These are phyloP conservation scores for Ophiostoma fasciatum DNA, from an alignment of 2,329 filamentous ascomycete genomes.

Conservation along the genomic window DNA sequence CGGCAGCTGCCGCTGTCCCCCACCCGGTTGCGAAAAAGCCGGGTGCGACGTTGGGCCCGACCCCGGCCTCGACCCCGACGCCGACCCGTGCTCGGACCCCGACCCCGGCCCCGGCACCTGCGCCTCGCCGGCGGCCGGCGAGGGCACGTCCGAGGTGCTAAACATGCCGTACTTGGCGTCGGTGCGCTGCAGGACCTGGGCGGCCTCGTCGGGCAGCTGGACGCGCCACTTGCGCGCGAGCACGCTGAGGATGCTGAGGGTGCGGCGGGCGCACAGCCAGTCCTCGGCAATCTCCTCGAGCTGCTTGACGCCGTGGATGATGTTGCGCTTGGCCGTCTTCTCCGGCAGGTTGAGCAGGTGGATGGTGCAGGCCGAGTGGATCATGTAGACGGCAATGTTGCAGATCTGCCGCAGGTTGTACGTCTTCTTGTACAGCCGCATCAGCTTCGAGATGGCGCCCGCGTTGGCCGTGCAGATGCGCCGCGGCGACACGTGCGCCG, in stretches of 20 bases:
- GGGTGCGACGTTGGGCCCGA: no score
- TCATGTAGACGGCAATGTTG: conserved; percentile 92
- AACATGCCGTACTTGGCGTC: conserved; percentile 69
- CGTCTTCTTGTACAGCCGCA: conserved; percentile 82
- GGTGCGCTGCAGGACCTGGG: conserved; percentile 57
- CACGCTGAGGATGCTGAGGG: conserved; percentile 71
- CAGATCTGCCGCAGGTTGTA: conserved; percentile 88
- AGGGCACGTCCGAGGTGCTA: conserved; percentile 44
- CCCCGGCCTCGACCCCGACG: no score
- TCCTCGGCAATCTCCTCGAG: conserved; percentile 91
- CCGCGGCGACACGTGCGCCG: conserved; percentile 74
- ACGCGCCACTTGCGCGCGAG: conserved; percentile 83
- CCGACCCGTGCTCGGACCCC: no score
- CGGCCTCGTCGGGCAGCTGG: conserved; percentile 71
- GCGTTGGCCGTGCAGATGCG: conserved; percentile 86
- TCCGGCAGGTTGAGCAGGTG: conserved; percentile 87
- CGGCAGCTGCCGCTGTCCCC: no score
- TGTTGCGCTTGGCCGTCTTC: conserved; percentile 77
- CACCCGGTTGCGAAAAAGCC: no score
- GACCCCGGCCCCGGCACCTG: no score
- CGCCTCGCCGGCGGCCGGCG: conserved; percentile 24
- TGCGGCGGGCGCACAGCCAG: conserved; percentile 80
- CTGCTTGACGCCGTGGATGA: conserved; percentile 79
- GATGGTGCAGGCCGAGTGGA: conserved; percentile 86
- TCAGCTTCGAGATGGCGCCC: conserved; percentile 79